phyloP scores from a whole-genome alignment of 2,329 filamentous ascomycete species.

The Arthrobotrys musiformis region DNA sequence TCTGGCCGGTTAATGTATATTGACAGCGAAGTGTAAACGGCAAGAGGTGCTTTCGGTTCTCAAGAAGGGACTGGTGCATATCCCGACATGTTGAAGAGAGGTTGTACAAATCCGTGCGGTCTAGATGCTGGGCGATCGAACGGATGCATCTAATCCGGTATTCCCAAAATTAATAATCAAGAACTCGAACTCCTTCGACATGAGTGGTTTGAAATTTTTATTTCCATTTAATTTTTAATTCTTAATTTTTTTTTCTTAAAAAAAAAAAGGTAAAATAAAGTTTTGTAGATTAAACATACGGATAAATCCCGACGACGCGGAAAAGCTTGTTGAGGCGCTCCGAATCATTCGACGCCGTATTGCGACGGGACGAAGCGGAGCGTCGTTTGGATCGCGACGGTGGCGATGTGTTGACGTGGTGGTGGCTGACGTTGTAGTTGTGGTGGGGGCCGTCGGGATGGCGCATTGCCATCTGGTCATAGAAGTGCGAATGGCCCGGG shows the following conservation, averaged over 20 bases:
- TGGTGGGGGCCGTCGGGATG: constrained; percentile 35
- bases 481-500: constrained; percentile 45
- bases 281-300: constrained; percentile 21
- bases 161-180: background rate
- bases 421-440: constrained; percentile 8
- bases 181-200: background rate
- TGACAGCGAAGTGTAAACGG: constrained; percentile 46
- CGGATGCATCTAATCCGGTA: constrained; percentile 31
- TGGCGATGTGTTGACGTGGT: constrained; percentile 7
- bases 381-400: background rate
- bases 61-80: constrained; percentile 49
- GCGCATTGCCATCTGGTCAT: constrained; percentile 24
- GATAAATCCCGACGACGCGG: constrained; percentile 49
- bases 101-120: constrained; percentile 52
- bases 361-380: constrained; percentile 8
- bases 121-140: constrained; percentile 44
- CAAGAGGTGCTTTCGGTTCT: constrained; percentile 44
- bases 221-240: background rate
- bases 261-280: too few relatives aligned
- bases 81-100: constrained; percentile 51
- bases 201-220: too few relatives aligned
- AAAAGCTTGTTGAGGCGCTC: constrained; percentile 44
- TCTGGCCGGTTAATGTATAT: constrained; percentile 1
- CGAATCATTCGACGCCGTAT: background rate
- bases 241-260: background rate